These are phyloP conservation scores for Phytophthora idaei DNA, from an alignment of 352 stramenopile genomes.

Conservation along the genomic window DNA sequence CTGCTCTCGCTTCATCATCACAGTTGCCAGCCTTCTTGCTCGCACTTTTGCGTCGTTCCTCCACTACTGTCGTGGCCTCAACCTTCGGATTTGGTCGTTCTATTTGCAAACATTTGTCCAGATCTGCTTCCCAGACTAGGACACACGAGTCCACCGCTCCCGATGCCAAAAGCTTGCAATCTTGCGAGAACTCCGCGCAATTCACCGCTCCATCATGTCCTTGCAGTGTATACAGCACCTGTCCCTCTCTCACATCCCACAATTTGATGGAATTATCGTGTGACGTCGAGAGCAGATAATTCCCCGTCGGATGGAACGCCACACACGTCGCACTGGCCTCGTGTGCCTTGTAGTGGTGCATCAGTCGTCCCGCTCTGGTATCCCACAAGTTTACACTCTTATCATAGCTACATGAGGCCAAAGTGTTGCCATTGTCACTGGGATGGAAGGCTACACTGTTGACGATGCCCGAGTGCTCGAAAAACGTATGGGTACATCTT, in stretches of 20 bases:
- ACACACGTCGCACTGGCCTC: constrained; percentile 78
- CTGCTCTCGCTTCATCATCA: constrained; percentile 11
- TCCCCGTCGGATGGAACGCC: constrained; percentile 90
- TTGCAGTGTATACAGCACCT: constrained; percentile 93
- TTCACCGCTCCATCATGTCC: constrained; percentile 83
- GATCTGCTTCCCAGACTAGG: constrained; percentile 86
- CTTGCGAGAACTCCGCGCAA: constrained; percentile 69
- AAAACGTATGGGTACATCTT: constrained; percentile 82
- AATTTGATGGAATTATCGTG: constrained; percentile 91
- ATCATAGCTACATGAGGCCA: constrained; percentile 75
- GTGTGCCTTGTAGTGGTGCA: constrained; percentile 94
- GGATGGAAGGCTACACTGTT: constrained; percentile 89
- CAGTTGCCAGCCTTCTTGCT: constrained; percentile 9
- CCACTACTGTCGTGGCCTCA: constrained; percentile 6
- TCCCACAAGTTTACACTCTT: constrained; percentile 89
- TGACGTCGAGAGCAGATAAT: constrained; percentile 91
- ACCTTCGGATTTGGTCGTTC: constrained; percentile 25
- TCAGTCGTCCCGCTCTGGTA: constrained; percentile 68
- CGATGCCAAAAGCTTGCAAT: constrained; percentile 71
- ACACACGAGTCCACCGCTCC: constrained; percentile 81
- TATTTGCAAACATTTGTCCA: constrained; percentile 78
- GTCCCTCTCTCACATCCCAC: constrained; percentile 93
- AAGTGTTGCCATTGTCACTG: constrained; percentile 57
- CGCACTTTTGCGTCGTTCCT: constrained; percentile 11
- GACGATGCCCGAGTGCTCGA: constrained; percentile 87